Conservation (phyloP, 2,329 filamentous ascomycete genomes). For the Amphichorda felina region DNA sequence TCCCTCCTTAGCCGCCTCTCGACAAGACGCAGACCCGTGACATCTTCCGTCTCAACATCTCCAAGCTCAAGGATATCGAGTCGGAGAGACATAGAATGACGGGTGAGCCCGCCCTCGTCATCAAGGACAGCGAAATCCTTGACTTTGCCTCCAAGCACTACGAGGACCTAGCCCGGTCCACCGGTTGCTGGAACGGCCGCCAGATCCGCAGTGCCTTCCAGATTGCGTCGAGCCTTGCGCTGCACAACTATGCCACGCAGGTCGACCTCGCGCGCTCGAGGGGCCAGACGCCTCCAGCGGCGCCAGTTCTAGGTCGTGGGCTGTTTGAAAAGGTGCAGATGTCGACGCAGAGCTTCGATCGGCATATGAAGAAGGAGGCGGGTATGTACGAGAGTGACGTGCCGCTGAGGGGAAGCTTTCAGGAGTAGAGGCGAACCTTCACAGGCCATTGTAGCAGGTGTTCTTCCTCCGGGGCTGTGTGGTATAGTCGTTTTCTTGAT, state of each 20-base stretch:
- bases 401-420: slow-evolving; percentile 6
- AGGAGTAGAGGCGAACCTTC: too few relatives aligned
- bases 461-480: too few relatives aligned
- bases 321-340: slow-evolving; percentile 29
- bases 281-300: slow-evolving; percentile 20
- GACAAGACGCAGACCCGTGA: slow-evolving; percentile 23
- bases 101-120: slow-evolving; percentile 18
- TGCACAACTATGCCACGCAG: slow-evolving; percentile 19
- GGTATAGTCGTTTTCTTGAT: too few relatives aligned
- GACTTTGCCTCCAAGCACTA: slow-evolving; percentile 22
- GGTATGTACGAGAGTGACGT: slow-evolving; percentile 18
- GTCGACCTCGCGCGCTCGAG: slow-evolving; percentile 15
- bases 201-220: slow-evolving; percentile 25
- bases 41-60: slow-evolving; percentile 27
- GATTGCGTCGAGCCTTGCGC: slow-evolving; percentile 22
- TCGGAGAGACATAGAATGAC: slow-evolving; percentile 20
- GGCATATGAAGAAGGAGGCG: slow-evolving; percentile 26
- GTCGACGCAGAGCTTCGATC: slow-evolving; percentile 28
- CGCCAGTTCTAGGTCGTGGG: slow-evolving; percentile 21
- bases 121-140: slow-evolving; percentile 21
- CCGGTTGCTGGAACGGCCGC: slow-evolving; percentile 22
- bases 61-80: slow-evolving; percentile 23
- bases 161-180: slow-evolving; percentile 13
- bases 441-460: too few relatives aligned
- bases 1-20: slow-evolving; percentile 16